A percentile compares a stretch with the other conserved stretches of the same genome.
Conservation (phyloP, 768 basidiomycete species). For the Mycena floridula region DNA sequence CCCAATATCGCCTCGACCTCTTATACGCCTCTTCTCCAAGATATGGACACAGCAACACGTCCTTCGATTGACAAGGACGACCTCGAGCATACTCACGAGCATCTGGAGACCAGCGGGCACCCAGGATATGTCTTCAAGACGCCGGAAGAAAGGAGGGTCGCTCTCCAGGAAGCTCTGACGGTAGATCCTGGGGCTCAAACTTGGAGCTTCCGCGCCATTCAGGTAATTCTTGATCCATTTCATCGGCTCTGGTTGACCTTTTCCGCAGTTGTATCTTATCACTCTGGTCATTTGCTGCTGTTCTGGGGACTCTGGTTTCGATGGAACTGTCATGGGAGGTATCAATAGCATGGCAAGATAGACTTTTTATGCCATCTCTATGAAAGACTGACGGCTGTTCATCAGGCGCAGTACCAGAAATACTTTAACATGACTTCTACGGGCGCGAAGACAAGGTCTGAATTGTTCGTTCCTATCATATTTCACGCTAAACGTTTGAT, state of each 20-base stretch:
- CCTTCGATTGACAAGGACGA: slow-evolving; percentile 19
- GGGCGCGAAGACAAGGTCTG: slow-evolving; percentile 37
- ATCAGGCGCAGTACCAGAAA: slow-evolving; percentile 30
- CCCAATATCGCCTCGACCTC: no score
- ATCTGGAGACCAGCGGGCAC: background rate
- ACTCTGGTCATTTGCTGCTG: slow-evolving; percentile 43
- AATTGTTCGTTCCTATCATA: background rate
- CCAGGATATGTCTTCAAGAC: slow-evolving; percentile 16
- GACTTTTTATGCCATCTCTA: no score
- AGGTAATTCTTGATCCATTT: slow-evolving; percentile 18
- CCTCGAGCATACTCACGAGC: background rate
- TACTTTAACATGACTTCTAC: slow-evolving; percentile 41
- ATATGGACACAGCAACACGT: background rate
- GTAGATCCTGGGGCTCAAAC: slow-evolving; percentile 35
- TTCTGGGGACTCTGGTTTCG: slow-evolving; percentile 47
- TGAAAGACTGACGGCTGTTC: no score
- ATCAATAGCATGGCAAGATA: slow-evolving; percentile 42
- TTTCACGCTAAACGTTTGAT: background rate
- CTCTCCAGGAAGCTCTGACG: slow-evolving; percentile 31
- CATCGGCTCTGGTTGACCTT: background rate
- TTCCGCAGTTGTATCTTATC: slow-evolving; percentile 35
- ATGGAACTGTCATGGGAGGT: slow-evolving; percentile 49
- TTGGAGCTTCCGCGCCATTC: slow-evolving; percentile 29
- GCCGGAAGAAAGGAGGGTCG: slow-evolving; percentile 33
- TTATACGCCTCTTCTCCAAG: background rate